Base-by-base conservation (phyloP, 2,329 filamentous ascomycete genomes). In the Leptographium galeiforme region DNA sequence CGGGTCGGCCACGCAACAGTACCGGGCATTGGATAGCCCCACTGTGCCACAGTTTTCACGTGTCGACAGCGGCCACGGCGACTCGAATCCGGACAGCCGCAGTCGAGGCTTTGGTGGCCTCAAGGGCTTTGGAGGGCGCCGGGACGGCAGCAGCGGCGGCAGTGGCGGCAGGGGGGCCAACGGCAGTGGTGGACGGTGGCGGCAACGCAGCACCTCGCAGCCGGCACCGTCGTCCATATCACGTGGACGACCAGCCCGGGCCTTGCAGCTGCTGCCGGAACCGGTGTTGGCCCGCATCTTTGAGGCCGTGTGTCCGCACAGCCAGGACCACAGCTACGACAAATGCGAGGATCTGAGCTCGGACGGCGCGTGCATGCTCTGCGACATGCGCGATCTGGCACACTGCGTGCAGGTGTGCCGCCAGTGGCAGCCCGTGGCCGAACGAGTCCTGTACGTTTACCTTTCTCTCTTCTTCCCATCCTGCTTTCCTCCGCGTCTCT, bases 351-450 rank as follows among this genome's bases (percentile, higher is more conserved):
- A 87, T 62, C 88, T 85, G 56, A 81, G 85, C 59, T 77, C 81
- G 50, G 84, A 85, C 60, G 83, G 89, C 70, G 82, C 82, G 54
- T 97, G 91, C 71, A 91, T 93, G 86, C 82, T 95, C 60, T 97
- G 91, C 71, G 89, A 95, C 70, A 77, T 93, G 72, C 83, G 90
- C 60, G 89, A 96, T 67, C 78, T 96, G 53, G 82, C 89, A 51
- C 82, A 88, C 66, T 91, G 87, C 66, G 81, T 82, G 41, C 75
- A 80, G 64, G 87, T 88, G 50, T 87, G 81, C 66, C 81, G 80
- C 62, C 75, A 75, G 61, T 97, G 90, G 90, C 50, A 78, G 73
- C 47, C 61, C 72, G 45, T 71, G 70, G 55, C 67, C 77, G 53
- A 66, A 38, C 32, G 25, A 6, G 47, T 50, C 2, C 33, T 84